Conservation (phyloP, 2,329 filamentous ascomycete genomes). For the Phaeosphaeriaceae sp. region DNA sequence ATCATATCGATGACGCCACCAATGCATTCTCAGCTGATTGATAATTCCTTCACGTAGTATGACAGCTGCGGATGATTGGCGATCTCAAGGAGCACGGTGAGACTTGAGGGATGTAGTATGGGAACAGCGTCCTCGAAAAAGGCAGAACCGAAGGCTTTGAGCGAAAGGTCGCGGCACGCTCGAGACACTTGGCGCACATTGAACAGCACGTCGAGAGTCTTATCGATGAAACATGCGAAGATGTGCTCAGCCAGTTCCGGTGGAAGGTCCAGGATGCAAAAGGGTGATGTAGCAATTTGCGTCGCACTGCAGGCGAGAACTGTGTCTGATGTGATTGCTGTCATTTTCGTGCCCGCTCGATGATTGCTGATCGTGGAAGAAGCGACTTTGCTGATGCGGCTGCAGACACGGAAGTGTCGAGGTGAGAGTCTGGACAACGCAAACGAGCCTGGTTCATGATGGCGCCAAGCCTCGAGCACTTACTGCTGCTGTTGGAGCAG, state of each 20-base stretch:
- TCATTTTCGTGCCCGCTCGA: too few species aligned
- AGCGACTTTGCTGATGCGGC: too few species aligned
- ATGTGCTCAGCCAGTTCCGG: slow-evolving; percentile 3
- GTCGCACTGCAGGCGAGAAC: neutral
- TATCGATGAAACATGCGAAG: slow-evolving; percentile 2
- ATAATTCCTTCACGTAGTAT: slow-evolving; percentile 1
- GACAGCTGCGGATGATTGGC: slow-evolving; percentile 1
- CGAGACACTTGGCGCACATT: neutral
- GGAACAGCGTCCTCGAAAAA: slow-evolving; percentile 6
- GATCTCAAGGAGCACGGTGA: slow-evolving; percentile 6
- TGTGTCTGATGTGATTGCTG: neutral
- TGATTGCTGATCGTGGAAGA: neutral
- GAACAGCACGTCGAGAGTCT: neutral
- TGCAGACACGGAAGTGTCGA: neutral
- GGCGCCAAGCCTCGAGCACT: too few species aligned
- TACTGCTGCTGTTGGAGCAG: too few species aligned
- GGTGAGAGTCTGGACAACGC: too few species aligned
- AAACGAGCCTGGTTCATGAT: too few species aligned
- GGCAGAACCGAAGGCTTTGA: slow-evolving; percentile 3
- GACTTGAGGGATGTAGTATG: slow-evolving; percentile 7
- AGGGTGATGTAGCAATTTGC: neutral
- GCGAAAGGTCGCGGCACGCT: neutral
- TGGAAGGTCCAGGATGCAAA: slow-evolving; percentile 10
- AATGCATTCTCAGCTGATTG: slow-evolving; percentile 6
- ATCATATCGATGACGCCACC: slow-evolving; percentile 1